Base-by-base conservation (phyloP, 441 rosid genomes). In the Aquilaria agallochum region DNA sequence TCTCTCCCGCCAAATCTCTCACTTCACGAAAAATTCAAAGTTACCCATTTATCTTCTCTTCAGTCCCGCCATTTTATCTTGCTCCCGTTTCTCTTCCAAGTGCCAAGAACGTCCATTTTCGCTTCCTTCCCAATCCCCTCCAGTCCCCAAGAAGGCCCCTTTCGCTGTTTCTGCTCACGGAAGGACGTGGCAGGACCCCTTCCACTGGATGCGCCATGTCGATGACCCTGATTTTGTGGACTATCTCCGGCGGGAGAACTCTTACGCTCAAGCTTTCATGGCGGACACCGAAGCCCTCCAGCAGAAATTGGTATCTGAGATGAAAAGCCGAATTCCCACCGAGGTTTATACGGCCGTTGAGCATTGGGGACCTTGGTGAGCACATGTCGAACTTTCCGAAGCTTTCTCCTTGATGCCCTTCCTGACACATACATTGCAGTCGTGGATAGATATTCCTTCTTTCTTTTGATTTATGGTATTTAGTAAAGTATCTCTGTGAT, bases 341-440 rank as follows among this genome's bases (percentile, higher is more conserved):
- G 76, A 72, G 49, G 73, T 87, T 73, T 59, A 67, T 15, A 88
- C 98, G 71, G 83, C 91, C 9, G 84, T 85, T 32, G 96, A 90
- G 77, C 86, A 76, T 54, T 87, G 94, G 94, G 98, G 96, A 61
- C 90, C 76, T 67, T 93, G 97, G 98, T 90, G 64, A 15, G 79
- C 76, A 61, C 67, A 42, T 60, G 56, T 72, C 42, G 1, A 4
- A 20, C 27, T 20, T 20, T 20, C 27, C 27, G 27, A 20, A 20
- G 27, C 27, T 20, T 20, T 1, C 46, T 27, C 49, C 9, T 31
- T 8, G 9, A 34, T 62, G 63, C 60, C 56, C 53, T 66, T 61
- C 49, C 0, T 34, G 9, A 2, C 53, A 3, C 3, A 40, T 27
- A 12, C 8, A n/a, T 57, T 49, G 11, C 9, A 2, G 4, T 33